Conservation (phyloP, 208 protist genomes). For the Lotmaria passim region DNA sequence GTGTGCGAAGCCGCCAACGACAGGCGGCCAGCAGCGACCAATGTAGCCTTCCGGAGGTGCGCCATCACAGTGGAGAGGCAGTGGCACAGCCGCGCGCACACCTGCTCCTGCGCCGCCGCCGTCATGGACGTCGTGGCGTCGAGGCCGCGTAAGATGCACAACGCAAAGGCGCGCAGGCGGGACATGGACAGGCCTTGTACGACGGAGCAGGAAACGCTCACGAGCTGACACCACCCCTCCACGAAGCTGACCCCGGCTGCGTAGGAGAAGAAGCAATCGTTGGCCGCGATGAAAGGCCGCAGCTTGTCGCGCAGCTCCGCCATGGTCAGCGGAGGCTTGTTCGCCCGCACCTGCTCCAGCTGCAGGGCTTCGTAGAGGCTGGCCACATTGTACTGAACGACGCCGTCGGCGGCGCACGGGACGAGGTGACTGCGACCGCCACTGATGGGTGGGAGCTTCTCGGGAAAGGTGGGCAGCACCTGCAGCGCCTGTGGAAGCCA, state of each 20-base stretch:
- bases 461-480: conserved; percentile 62
- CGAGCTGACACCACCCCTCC: conserved; percentile 75
- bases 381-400: conserved; percentile 77
- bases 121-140: conserved; percentile 65
- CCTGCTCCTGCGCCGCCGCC: conserved; percentile 79
- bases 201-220: conserved; percentile 53
- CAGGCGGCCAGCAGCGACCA: not conserved
- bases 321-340: conserved; percentile 43
- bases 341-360: conserved; percentile 38
- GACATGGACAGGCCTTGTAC: conserved; percentile 42
- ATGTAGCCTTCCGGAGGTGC: conserved; percentile 38
- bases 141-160: conserved; percentile 49
- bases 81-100: conserved; percentile 58
- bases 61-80: conserved; percentile 69
- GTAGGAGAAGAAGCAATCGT: conserved; percentile 80
- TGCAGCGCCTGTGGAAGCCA: conserved; percentile 68
- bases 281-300: conserved; percentile 65
- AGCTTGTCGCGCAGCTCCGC: conserved; percentile 55
- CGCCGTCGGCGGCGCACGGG: conserved; percentile 49
- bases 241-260: conserved; percentile 73
- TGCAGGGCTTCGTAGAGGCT: conserved; percentile 61
- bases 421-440: conserved; percentile 60
- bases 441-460: conserved; percentile 34
- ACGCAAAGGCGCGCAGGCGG: conserved; percentile 54
- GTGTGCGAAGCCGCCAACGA: not conserved